Evolutionary conservation across 192 early-diverging fungal genomes (phyloP).

Genomic region (Radiomyces spectabilis): DNA sequence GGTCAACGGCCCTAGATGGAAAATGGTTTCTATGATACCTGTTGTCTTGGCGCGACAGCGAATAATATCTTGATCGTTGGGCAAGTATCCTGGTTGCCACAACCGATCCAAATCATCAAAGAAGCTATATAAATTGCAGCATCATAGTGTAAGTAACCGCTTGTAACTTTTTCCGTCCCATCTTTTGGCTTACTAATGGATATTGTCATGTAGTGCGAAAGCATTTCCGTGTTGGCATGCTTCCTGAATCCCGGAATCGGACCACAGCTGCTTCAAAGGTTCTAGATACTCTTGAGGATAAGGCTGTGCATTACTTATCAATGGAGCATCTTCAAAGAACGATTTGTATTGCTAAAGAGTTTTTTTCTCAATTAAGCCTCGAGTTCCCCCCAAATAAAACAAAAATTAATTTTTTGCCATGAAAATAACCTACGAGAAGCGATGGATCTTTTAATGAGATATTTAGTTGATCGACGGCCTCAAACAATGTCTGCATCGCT

Average conservation of each 20-base stretch:
- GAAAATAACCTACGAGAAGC: not conserved
- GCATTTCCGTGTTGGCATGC: conserved; percentile 31
- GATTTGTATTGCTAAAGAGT: conserved; percentile 22
- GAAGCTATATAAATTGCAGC: conserved; percentile 25
- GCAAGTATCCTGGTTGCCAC: conserved; percentile 36
- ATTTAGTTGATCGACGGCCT: conserved; percentile 29
- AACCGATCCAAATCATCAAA: conserved; percentile 44
- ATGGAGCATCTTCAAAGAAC: conserved; percentile 29
- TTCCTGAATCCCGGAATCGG: conserved; percentile 33
- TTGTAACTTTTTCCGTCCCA: too few species aligned
- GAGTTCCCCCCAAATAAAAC: too few species aligned
- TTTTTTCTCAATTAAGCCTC: too few species aligned
- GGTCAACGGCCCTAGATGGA: conserved; percentile 43
- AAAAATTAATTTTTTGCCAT: not conserved
- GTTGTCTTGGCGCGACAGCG: conserved; percentile 57
- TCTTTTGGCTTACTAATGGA: conserved; percentile 41
- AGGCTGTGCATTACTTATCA: conserved; percentile 25
- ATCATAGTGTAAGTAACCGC: too few species aligned
- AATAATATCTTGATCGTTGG: conserved; percentile 52
- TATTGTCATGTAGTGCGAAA: conserved; percentile 44
- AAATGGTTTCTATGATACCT: conserved; percentile 52
- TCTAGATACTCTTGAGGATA: conserved; percentile 32
- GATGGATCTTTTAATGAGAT: not conserved
- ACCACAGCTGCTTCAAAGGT: conserved; percentile 41
- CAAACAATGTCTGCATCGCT: conserved; percentile 35